Conservation (phyloP, 2,329 filamentous ascomycete genomes). For the Calonectria montana region DNA sequence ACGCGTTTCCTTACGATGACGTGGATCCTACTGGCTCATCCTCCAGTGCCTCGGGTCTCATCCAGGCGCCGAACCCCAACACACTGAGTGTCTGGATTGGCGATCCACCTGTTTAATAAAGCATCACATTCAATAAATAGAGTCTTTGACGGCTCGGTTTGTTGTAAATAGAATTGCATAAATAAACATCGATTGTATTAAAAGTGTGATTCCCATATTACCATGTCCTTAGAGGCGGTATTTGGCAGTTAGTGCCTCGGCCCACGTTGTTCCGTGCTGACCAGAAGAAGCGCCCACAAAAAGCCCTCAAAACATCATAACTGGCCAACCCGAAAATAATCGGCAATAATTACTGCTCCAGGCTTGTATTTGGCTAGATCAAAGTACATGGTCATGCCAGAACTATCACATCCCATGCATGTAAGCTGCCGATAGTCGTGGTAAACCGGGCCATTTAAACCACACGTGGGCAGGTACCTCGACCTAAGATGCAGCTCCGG, state of each 20-base stretch:
- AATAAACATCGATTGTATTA: not conserved
- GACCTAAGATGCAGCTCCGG: not conserved
- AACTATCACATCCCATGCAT: not conserved
- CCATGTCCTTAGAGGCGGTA: not conserved
- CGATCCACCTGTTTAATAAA: not conserved
- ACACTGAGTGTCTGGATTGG: not conserved
- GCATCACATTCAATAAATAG: not conserved
- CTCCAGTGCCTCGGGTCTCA: constrained; percentile 34
- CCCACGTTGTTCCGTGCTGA: not conserved
- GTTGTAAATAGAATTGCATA: not conserved
- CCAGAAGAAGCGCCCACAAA: not conserved
- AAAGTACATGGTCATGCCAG: not conserved
- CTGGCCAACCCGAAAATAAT: not conserved
- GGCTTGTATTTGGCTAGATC: not conserved
- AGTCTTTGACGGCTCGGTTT: not conserved
- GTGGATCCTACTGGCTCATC: constrained; percentile 66
- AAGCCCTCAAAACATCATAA: not conserved
- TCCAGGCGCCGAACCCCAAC: not conserved
- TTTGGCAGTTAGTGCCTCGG: not conserved
- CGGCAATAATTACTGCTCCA: not conserved
- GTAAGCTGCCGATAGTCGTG: not conserved
- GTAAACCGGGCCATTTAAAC: not conserved
- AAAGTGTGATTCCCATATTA: too few species aligned
- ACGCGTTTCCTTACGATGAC: constrained; percentile 77
- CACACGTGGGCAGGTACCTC: not conserved